phyloP scores from a whole-genome alignment of 257 asterid genomes.

The Nicotiana undulata region DNA sequence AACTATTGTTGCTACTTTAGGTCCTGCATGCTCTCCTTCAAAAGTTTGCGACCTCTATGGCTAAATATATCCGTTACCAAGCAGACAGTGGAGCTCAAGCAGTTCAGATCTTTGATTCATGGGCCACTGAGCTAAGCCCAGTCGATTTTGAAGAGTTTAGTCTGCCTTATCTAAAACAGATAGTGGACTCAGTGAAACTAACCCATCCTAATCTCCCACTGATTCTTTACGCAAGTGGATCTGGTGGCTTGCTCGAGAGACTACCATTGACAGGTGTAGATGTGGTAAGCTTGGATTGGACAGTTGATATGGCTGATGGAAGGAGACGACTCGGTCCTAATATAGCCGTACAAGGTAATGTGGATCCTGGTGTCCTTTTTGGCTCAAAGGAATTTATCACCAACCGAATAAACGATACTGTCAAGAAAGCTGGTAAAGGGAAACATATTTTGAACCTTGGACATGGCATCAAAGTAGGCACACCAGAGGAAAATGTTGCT shows the following conservation, averaged over 20 bases:
- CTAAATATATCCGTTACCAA: conserved; percentile 77
- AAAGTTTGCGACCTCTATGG: conserved; percentile 93
- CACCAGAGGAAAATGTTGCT: conserved; percentile 97
- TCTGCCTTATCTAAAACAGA: conserved; percentile 73
- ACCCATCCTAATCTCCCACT: conserved; percentile 80
- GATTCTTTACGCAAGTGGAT: conserved; percentile 91
- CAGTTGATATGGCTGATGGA: conserved; percentile 96
- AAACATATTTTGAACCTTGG: conserved; percentile 95
- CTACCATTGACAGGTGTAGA: conserved; percentile 86
- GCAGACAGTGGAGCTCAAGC: conserved; percentile 99
- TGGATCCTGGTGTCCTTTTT: conserved; percentile 97
- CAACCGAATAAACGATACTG: conserved; percentile 72
- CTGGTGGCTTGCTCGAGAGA: conserved; percentile 94
- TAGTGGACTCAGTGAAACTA: conserved; percentile 64
- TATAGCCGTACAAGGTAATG: conserved; percentile 89
- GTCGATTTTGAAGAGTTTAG: conserved; percentile 95
- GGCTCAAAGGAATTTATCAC: conserved; percentile 95
- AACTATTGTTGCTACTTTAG: conserved; percentile 19
- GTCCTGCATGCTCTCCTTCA: conserved; percentile 83
- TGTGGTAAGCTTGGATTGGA: conserved; percentile 97
- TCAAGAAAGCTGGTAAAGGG: conserved; percentile 82
- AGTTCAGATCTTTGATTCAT: conserved; percentile 92
- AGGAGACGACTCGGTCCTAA: conserved; percentile 65
- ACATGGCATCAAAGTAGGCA: conserved; percentile 92
- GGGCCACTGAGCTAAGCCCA: conserved; percentile 99